A percentile compares a stretch with the other conserved stretches of the same genome.
Conservation (phyloP, 169 alveolate genomes). For the Eimeria falciformis region DNA sequence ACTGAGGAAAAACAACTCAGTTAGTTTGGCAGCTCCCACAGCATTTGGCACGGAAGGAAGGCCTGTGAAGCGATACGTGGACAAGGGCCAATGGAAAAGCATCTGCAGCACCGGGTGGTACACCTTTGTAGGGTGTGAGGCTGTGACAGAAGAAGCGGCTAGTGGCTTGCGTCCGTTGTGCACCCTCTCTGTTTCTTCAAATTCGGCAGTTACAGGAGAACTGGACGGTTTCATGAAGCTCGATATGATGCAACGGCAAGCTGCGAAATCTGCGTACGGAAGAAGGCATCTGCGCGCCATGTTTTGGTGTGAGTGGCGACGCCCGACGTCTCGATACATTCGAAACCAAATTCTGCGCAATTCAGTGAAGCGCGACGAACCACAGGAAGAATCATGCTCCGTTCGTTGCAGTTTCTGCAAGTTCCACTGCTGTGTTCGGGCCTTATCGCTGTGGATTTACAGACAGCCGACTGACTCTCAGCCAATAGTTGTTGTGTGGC, state of each 20-base stretch:
- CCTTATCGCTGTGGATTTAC: slow-evolving; percentile 24
- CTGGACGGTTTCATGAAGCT: not conserved
- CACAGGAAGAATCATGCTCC: not conserved
- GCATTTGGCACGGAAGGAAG: not conserved
- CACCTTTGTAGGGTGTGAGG: slow-evolving; percentile 17
- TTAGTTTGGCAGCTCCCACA: not conserved
- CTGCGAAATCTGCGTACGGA: not conserved
- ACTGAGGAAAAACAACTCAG: not conserved
- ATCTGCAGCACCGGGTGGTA: slow-evolving; percentile 38
- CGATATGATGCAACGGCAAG: not conserved
- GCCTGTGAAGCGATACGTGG: not conserved
- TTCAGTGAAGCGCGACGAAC: not conserved
- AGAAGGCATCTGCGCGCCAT: not conserved
- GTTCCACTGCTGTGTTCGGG: not conserved
- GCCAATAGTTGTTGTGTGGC: slow-evolving; percentile 7
- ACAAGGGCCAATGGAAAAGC: not conserved
- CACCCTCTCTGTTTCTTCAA: not conserved
- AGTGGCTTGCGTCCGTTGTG: not conserved
- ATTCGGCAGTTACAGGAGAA: not conserved
- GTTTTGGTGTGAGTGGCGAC: slow-evolving; percentile 59
- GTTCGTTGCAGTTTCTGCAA: not conserved
- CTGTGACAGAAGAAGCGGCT: slow-evolving; percentile 2
- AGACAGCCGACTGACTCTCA: slow-evolving; percentile 13
- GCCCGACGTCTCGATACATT: slow-evolving; percentile 1
- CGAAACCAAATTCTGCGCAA: no score